Conservation (phyloP, 768 basidiomycete species). For the Podaxis sp. region DNA sequence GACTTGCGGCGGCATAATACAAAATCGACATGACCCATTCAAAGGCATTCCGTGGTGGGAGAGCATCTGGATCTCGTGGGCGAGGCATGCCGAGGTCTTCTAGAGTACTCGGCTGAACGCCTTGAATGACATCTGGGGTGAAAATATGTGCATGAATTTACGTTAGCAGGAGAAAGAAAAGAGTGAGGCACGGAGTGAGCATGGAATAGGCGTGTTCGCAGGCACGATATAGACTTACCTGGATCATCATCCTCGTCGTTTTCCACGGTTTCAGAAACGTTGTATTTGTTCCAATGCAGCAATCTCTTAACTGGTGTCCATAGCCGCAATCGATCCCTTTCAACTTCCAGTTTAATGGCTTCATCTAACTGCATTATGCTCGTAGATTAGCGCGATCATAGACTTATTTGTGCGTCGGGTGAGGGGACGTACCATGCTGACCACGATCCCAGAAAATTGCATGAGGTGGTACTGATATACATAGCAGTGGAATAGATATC, state of each 20-base stretch:
- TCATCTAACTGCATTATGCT: conserved; percentile 51
- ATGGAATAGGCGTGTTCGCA: neutral
- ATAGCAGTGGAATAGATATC: conserved; percentile 72
- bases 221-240: conserved; percentile 32
- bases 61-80: conserved; percentile 70
- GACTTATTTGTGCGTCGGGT: neutral
- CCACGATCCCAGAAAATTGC: conserved; percentile 35
- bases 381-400: neutral
- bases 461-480: conserved; percentile 64
- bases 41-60: conserved; percentile 63
- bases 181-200: neutral
- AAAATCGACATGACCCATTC: conserved; percentile 50
- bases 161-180: neutral
- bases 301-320: conserved; percentile 58
- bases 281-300: conserved; percentile 45
- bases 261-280: conserved; percentile 42
- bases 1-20: conserved; percentile 37
- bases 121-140: conserved; percentile 49
- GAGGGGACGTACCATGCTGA: conserved; percentile 39
- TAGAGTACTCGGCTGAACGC: conserved; percentile 40
- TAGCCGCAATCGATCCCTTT: conserved; percentile 37
- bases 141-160: neutral
- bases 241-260: conserved; percentile 72
- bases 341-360: conserved; percentile 54
- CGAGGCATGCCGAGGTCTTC: conserved; percentile 57